Evolutionary conservation across 1,284 basidiomycete species (phyloP).

Genomic region (Irpex rosettiformis): DNA sequence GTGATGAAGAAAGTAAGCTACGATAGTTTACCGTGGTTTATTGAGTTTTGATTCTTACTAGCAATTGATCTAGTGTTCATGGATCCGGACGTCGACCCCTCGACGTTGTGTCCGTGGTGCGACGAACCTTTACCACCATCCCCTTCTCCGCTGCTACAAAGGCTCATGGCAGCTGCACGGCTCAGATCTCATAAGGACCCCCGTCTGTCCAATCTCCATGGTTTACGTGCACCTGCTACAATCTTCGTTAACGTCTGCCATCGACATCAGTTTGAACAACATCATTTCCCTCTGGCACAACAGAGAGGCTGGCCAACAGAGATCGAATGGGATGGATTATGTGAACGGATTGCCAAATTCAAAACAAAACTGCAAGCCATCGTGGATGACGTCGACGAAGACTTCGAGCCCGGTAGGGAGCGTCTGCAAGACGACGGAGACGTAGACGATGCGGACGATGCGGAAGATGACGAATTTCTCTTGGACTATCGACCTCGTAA

Average conservation of each 20-base stretch:
- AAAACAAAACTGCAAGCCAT: conserved; percentile 43
- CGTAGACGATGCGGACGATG: conserved; percentile 13
- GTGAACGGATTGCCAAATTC: conserved; percentile 48
- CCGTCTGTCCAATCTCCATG: conserved; percentile 65
- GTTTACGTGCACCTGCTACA: conserved; percentile 60
- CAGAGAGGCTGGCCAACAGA: conserved; percentile 68
- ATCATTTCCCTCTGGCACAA: conserved; percentile 66
- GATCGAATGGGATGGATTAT: conserved; percentile 60
- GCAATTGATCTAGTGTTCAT: conserved; percentile 36
- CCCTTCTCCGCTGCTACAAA: conserved; percentile 56
- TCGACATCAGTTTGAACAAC: conserved; percentile 69
- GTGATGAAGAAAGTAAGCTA: conserved; percentile 21
- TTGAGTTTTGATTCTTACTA: conserved; percentile 13
- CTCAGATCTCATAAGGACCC: conserved; percentile 54
- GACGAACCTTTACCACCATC: conserved; percentile 60
- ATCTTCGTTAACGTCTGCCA: conserved; percentile 68
- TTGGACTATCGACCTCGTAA: conserved; percentile 36
- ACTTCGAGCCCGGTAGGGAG: conserved; percentile 25
- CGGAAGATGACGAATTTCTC: conserved; percentile 17
- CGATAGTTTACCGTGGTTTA: not conserved
- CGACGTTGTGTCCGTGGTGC: conserved; percentile 73
- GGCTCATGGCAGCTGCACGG: conserved; percentile 48
- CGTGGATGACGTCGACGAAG: conserved; percentile 42
- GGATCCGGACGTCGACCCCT: conserved; percentile 49
- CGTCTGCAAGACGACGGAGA: conserved; percentile 19